phyloP scores from a whole-genome alignment of 768 basidiomycete genomes.

The Lyophyllum semitale region DNA sequence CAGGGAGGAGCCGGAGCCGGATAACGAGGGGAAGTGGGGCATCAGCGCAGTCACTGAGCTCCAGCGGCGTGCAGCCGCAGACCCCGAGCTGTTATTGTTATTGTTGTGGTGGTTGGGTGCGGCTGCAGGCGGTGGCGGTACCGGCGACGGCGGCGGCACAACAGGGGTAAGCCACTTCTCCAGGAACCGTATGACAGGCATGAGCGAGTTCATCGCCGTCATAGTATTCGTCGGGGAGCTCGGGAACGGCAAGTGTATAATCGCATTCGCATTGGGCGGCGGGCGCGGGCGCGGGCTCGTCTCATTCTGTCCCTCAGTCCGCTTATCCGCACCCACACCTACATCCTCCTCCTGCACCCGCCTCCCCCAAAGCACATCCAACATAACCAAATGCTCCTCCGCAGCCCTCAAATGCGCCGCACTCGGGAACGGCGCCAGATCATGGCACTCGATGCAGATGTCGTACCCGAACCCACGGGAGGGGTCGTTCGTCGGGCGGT shows the following conservation, averaged over 20 bases:
- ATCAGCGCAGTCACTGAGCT: slow-evolving; percentile 43
- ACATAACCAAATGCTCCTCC: slow-evolving; percentile 68
- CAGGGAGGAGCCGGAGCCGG: slow-evolving; percentile 21
- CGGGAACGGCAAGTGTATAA: slow-evolving; percentile 78
- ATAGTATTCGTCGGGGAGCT: slow-evolving; percentile 60
- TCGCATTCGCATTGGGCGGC: slow-evolving; percentile 68
- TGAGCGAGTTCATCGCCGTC: slow-evolving; percentile 55
- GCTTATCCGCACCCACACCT: slow-evolving; percentile 16
- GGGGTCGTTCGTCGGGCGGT: slow-evolving; percentile 42
- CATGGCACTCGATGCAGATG: slow-evolving; percentile 88
- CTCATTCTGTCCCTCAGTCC: not conserved
- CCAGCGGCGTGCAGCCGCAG: slow-evolving; percentile 36
- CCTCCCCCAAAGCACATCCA: slow-evolving; percentile 71
- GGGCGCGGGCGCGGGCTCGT: slow-evolving; percentile 55
- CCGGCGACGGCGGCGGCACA: slow-evolving; percentile 17
- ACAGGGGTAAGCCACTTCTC: slow-evolving; percentile 63
- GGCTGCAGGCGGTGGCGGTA: slow-evolving; percentile 13
- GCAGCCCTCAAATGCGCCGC: slow-evolving; percentile 66
- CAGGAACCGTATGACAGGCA: slow-evolving; percentile 68
- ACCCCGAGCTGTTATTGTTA: not conserved
- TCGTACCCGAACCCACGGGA: slow-evolving; percentile 69
- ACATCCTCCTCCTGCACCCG: slow-evolving; percentile 20
- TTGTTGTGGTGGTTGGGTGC: slow-evolving; percentile 4
- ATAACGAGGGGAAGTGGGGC: slow-evolving; percentile 38
- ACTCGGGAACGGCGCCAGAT: slow-evolving; percentile 76